Conservation (phyloP, 2,329 filamentous ascomycete genomes). For the Ceratocystis destructans region DNA sequence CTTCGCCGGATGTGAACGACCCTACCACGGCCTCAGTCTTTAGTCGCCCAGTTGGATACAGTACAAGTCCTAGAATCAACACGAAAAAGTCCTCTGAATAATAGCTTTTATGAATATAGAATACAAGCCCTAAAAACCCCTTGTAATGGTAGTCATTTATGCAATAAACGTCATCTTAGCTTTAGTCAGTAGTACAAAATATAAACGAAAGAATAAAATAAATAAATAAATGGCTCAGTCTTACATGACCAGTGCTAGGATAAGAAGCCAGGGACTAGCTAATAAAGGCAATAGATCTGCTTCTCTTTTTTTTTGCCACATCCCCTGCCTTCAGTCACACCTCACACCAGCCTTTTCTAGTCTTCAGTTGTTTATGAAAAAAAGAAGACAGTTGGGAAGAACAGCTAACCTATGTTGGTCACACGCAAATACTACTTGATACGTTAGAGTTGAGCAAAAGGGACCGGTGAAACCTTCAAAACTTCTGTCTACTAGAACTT, state of each 20-base stretch:
- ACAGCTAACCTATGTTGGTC: background rate
- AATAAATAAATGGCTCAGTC: background rate
- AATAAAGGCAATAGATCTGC: background rate
- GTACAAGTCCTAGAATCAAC: too few species aligned
- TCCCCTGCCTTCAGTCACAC: too few species aligned
- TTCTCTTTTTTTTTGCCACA: background rate
- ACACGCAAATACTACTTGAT: background rate
- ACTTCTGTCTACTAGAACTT: too few species aligned
- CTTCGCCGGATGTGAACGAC: too few species aligned
- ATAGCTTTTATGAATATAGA: too few species aligned
- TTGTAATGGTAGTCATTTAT: background rate
- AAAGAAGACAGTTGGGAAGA: background rate
- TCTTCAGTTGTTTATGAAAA: background rate
- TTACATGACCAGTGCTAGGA: too few species aligned
- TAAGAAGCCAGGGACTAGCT: too few species aligned
- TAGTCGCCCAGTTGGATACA: too few species aligned
- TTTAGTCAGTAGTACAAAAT: background rate
- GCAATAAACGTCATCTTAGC: background rate
- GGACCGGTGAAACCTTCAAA: background rate
- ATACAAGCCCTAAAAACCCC: too few species aligned
- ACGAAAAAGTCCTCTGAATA: too few species aligned
- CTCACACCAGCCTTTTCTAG: background rate
- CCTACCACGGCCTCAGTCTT: too few species aligned
- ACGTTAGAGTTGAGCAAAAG: background rate
- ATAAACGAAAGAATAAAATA: background rate